Percentiles rank a stretch among this genome's conserved stretches.
Conservation (phyloP, 306 rosid genomes). For the Luffa aegyptiaca region DNA sequence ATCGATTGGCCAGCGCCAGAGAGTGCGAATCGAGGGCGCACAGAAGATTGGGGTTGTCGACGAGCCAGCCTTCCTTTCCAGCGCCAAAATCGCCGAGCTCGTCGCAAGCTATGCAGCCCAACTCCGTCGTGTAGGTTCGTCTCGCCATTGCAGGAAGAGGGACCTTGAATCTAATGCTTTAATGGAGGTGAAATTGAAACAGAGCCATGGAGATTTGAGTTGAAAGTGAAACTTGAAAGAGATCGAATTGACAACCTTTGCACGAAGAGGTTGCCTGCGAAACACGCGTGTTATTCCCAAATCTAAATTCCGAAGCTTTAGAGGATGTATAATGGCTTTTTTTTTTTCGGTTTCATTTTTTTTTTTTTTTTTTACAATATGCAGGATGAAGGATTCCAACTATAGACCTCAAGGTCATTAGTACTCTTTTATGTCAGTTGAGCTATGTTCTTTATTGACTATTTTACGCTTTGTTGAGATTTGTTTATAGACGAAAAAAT, state of each 20-base stretch:
- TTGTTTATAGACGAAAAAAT: no score
- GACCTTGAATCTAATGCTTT: background rate
- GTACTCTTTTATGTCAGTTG: no score
- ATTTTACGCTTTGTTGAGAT: no score
- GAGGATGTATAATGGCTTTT: background rate
- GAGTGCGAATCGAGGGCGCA: slow-evolving; percentile 82
- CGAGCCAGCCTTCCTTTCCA: slow-evolving; percentile 81
- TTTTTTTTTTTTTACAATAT: no score
- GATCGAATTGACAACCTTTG: background rate
- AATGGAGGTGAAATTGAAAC: background rate
- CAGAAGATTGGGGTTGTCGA: slow-evolving; percentile 53
- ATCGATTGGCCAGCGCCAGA: slow-evolving; percentile 62
- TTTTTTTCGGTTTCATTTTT: no score
- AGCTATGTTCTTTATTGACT: no score
- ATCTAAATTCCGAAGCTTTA: background rate
- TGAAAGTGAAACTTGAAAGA: background rate
- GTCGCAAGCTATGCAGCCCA: slow-evolving; percentile 82
- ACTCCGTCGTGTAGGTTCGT: slow-evolving; percentile 53
- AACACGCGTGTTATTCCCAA: background rate
- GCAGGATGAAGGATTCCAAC: no score
- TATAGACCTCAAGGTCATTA: no score
- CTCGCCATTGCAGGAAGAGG: slow-evolving; percentile 29
- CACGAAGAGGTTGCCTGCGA: background rate
- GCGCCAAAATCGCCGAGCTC: slow-evolving; percentile 75
- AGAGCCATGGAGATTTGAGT: background rate